Evolutionary conservation across 176 grass and related monocot species (phyloP).

Genomic region (Oryza nivara): DNA sequence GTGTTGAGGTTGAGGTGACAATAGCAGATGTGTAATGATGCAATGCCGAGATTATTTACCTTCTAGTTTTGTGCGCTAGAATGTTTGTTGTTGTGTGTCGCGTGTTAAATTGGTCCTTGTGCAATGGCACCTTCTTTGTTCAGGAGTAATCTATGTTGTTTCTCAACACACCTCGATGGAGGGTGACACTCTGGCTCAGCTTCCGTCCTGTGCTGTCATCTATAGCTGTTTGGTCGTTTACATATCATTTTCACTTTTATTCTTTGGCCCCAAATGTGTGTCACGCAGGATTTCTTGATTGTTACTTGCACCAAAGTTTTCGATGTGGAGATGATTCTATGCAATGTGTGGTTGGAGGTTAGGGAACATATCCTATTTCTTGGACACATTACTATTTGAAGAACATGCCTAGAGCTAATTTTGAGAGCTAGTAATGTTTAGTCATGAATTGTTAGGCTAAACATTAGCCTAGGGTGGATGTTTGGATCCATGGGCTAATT

Average conservation of each 20-base stretch:
- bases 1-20: constrained; percentile 56
- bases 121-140: background rate
- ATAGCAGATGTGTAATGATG: constrained; percentile 40
- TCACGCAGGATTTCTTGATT: background rate
- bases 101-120: background rate
- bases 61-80: constrained; percentile 22
- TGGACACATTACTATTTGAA: too few relatives aligned
- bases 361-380: too few relatives aligned
- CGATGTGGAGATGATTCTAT: too few relatives aligned
- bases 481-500: too few relatives aligned
- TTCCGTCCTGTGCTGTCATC: background rate
- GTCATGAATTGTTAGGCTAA: too few relatives aligned
- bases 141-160: background rate
- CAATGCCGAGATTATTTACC: background rate
- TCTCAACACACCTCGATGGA: background rate
- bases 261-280: background rate
- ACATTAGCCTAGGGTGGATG: too few relatives aligned
- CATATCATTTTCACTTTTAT: background rate
- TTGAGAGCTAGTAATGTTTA: too few relatives aligned
- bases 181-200: background rate
- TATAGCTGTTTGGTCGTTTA: background rate
- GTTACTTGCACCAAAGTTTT: background rate
- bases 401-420: too few relatives aligned
- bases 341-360: too few relatives aligned
- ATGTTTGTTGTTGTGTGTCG: background rate